phyloP scores from a whole-genome alignment of 2,329 filamentous ascomycete genomes.

The Fusarium vanettenii region DNA sequence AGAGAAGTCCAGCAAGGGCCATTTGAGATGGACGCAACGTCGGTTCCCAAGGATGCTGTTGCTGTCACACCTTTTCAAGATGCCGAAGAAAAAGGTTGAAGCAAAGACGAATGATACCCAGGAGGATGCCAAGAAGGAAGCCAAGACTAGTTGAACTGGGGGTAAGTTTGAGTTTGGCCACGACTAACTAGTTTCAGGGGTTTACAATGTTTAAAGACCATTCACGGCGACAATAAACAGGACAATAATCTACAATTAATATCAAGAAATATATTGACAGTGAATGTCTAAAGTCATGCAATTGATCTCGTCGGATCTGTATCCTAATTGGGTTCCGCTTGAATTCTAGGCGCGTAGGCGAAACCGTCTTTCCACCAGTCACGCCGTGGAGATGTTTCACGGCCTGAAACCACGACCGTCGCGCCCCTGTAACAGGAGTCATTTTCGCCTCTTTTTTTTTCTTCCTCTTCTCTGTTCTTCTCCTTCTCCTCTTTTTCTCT shows the following conservation, averaged over 20 bases:
- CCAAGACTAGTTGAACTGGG: background rate
- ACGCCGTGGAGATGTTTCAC: slow-evolving; percentile 22
- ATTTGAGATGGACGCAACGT: background rate
- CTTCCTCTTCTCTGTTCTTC: background rate
- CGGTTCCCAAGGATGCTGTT: background rate
- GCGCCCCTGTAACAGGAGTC: slow-evolving; percentile 37
- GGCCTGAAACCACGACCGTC: slow-evolving; percentile 44
- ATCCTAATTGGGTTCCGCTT: background rate
- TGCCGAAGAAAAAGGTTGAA: background rate
- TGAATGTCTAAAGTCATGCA: background rate
- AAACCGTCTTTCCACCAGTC: slow-evolving; percentile 28
- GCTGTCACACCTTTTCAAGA: background rate
- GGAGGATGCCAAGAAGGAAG: background rate
- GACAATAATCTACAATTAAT: background rate
- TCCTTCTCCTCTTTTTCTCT: slow-evolving; percentile 1
- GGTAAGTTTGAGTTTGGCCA: background rate
- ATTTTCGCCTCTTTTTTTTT: slow-evolving; percentile 14
- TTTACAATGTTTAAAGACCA: background rate
- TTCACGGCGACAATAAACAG: background rate
- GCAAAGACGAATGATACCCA: background rate
- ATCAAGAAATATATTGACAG: background rate
- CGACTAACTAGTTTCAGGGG: background rate
- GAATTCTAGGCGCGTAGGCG: background rate
- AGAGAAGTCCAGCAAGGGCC: background rate
- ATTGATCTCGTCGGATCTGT: background rate